phyloP scores from a whole-genome alignment of 169 alveolate genomes.

The Plasmodium malariae region DNA sequence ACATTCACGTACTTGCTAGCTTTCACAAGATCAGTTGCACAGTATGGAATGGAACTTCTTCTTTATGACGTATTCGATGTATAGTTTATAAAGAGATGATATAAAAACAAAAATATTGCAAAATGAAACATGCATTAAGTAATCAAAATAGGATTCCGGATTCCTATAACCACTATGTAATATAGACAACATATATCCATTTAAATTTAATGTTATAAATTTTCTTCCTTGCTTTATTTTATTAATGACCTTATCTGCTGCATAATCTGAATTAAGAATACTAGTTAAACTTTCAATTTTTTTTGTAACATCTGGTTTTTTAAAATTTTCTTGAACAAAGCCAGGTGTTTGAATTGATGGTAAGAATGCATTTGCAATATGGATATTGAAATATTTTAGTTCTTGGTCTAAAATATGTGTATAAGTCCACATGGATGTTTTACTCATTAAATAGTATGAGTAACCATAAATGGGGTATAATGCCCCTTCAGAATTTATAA shows the following conservation, averaged over 20 bases:
- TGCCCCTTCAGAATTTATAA: conserved; percentile 64
- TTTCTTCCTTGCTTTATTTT: conserved; percentile 44
- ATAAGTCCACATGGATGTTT: conserved; percentile 57
- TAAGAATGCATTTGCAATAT: conserved; percentile 56
- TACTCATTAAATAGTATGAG: conserved; percentile 66
- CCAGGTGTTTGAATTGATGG: conserved; percentile 75
- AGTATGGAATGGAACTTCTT: neutral
- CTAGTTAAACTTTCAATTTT: conserved; percentile 34
- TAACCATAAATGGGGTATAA: conserved; percentile 69
- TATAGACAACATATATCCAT: conserved; percentile 50
- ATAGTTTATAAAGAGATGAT: conserved; percentile 42
- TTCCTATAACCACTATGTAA: conserved; percentile 57
- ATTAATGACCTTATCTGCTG: conserved; percentile 53
- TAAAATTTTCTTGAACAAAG: conserved; percentile 41
- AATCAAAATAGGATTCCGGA: conserved; percentile 71
- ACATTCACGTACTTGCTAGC: neutral
- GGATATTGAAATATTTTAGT: conserved; percentile 36
- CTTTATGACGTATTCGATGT: conserved; percentile 35
- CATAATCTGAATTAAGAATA: conserved; percentile 58
- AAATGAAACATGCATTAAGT: conserved; percentile 40
- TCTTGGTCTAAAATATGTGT: conserved; percentile 70
- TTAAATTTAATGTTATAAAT: conserved; percentile 43
- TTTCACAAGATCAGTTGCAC: neutral
- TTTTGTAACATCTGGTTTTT: conserved; percentile 48
- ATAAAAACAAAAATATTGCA: conserved; percentile 28